Percentiles rank a stretch among this genome's conserved stretches.
Evolutionary conservation across 2,329 filamentous ascomycete genomes (phyloP).

Genomic region (Fusarium sp.): DNA sequence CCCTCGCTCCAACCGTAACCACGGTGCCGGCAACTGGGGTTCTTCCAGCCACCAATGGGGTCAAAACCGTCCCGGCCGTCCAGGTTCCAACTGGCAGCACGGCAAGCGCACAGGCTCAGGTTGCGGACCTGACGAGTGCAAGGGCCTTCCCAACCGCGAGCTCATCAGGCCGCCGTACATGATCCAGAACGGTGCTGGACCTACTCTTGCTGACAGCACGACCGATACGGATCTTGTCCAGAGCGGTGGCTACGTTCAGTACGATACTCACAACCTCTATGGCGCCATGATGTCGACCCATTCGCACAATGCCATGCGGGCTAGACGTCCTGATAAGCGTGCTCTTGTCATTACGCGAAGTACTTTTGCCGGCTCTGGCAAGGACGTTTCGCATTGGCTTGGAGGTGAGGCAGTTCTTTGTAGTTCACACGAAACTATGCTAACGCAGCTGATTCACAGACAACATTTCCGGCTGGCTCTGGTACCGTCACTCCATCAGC

Average conservation of each 20-base stretch:
- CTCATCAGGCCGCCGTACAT: conserved; percentile 41
- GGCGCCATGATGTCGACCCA: conserved; percentile 79
- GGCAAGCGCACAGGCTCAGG: conserved; percentile 38
- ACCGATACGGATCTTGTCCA: conserved; percentile 41
- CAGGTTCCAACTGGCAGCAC: conserved; percentile 29
- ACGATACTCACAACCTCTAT: conserved; percentile 81
- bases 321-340: conserved; percentile 70
- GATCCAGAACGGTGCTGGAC: conserved; percentile 43
- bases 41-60: conserved; percentile 24
- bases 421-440: not conserved
- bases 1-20: not conserved
- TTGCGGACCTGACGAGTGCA: conserved; percentile 36
- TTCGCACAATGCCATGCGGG: conserved; percentile 74
- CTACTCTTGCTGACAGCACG: conserved; percentile 38
- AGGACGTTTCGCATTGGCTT: conserved; percentile 71
- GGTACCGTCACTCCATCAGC: conserved; percentile 69
- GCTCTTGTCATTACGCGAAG: conserved; percentile 81
- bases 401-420: conserved; percentile 48
- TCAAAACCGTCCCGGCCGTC: conserved; percentile 18
- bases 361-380: conserved; percentile 79
- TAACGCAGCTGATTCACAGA: conserved; percentile 17
- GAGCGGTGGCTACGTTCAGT: conserved; percentile 33
- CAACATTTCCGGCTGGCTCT: conserved; percentile 61
- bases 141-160: conserved; percentile 39
- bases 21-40: conserved; percentile 26